Evolutionary conservation across 2,329 filamentous ascomycete genomes (phyloP).

Genomic region (Arthrobotrys sphaeroides): DNA sequence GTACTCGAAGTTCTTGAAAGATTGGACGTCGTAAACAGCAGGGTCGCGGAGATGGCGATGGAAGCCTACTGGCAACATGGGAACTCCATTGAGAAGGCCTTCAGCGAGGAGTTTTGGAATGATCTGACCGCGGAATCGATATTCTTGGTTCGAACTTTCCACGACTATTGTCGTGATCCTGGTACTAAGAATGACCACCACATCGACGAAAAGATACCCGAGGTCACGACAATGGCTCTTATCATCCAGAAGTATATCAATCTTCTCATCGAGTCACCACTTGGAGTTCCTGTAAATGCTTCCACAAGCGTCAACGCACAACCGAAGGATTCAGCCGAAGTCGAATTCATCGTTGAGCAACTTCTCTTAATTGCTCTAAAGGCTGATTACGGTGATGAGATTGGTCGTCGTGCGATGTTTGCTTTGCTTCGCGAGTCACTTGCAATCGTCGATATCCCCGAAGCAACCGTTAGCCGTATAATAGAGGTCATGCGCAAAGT

Average conservation of each 20-base stretch:
- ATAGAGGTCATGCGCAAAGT: constrained; percentile 68
- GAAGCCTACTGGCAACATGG: constrained; percentile 94
- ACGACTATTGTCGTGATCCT: constrained; percentile 84
- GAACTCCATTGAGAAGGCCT: constrained; percentile 78
- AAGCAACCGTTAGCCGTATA: constrained; percentile 75
- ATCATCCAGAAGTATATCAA: constrained; percentile 83
- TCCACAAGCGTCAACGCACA: constrained; percentile 63
- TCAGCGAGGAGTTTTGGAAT: constrained; percentile 81
- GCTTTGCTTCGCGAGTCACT: constrained; percentile 84
- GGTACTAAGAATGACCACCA: constrained; percentile 73
- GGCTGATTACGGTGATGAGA: constrained; percentile 96
- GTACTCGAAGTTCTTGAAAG: constrained; percentile 90
- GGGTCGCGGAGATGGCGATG: constrained; percentile 93
- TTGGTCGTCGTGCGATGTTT: constrained; percentile 95
- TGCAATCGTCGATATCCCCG: constrained; percentile 85
- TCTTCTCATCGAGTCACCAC: constrained; percentile 60
- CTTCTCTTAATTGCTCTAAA: constrained; percentile 90
- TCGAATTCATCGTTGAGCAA: constrained; percentile 96
- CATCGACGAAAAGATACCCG: constrained; percentile 91
- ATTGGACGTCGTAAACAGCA: constrained; percentile 90
- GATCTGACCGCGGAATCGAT: constrained; percentile 83
- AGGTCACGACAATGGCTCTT: constrained; percentile 89
- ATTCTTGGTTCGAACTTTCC: constrained; percentile 91
- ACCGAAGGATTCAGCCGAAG: constrained; percentile 75
- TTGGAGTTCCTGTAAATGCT: constrained; percentile 59